Evolutionary conservation across 1,284 basidiomycete genomes (phyloP).

Genomic region (Pyrrhoderma noxium): DNA sequence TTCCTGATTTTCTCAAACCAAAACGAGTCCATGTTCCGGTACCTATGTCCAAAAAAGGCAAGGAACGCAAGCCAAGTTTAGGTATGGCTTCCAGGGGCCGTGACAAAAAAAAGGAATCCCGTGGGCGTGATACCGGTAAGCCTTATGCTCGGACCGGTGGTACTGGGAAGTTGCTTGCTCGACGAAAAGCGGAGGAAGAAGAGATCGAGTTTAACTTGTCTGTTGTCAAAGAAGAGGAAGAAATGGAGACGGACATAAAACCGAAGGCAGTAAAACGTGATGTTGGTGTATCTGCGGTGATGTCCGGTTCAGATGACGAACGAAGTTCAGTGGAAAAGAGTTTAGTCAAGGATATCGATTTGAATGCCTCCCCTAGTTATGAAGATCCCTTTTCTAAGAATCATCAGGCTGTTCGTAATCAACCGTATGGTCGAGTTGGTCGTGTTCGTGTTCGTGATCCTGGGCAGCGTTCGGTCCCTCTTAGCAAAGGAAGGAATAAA

Average conservation of each 20-base stretch:
- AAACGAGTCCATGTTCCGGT: conserved; percentile 47
- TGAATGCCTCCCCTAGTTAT: neutral
- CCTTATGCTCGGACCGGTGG: conserved; percentile 70
- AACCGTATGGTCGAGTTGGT: conserved; percentile 59
- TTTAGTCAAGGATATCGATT: neutral
- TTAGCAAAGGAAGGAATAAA: conserved; percentile 37
- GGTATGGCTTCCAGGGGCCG: conserved; percentile 23
- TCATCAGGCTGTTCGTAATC: conserved; percentile 25
- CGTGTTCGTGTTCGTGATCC: conserved; percentile 38
- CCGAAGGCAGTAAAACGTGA: conserved; percentile 18
- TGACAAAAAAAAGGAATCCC: conserved; percentile 19
- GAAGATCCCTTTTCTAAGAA: conserved; percentile 19
- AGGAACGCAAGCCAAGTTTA: conserved; percentile 30
- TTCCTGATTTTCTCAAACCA: conserved; percentile 59
- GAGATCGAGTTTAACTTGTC: conserved; percentile 25
- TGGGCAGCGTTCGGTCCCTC: conserved; percentile 40
- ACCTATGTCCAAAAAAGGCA: conserved; percentile 40
- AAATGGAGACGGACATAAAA: conserved; percentile 24
- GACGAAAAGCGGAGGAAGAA: conserved; percentile 35
- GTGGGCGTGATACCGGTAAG: conserved; percentile 30
- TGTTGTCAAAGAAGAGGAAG: conserved; percentile 24
- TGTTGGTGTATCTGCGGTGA: conserved; percentile 12
- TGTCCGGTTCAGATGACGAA: conserved; percentile 18
- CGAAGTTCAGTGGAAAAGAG: neutral
- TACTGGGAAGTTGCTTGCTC: conserved; percentile 64